Evolutionary conservation across 352 stramenopile genomes (phyloP).

Genomic region (Plasmopara viticola): DNA sequence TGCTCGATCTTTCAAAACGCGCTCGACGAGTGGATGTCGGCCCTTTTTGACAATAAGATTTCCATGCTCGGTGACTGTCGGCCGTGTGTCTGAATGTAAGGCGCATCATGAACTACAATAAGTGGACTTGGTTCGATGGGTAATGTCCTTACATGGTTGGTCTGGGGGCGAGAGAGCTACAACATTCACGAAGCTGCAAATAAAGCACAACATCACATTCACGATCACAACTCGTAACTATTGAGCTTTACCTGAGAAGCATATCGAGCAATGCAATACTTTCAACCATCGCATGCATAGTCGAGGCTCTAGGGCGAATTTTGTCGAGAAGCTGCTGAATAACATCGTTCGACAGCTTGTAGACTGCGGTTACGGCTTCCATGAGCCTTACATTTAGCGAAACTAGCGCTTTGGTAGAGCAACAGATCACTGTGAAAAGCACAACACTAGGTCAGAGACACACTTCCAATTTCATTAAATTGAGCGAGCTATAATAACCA

Average conservation of each 20-base stretch:
- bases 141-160: slow-evolving; percentile 46
- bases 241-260: slow-evolving; percentile 62
- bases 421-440: slow-evolving; percentile 54
- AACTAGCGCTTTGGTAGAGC: slow-evolving; percentile 82
- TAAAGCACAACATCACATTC: not conserved
- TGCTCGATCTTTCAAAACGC: slow-evolving; percentile 45
- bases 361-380: slow-evolving; percentile 79
- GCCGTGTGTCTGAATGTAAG: slow-evolving; percentile 46
- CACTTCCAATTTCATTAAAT: not conserved
- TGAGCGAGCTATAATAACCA: slow-evolving; percentile 22
- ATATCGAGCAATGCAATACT: slow-evolving; percentile 89
- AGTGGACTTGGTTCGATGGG: too few species aligned
- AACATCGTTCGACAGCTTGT: slow-evolving; percentile 84
- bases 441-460: slow-evolving; percentile 10
- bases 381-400: slow-evolving; percentile 78
- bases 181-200: slow-evolving; percentile 80
- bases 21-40: slow-evolving; percentile 72
- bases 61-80: slow-evolving; percentile 55
- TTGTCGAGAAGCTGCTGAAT: slow-evolving; percentile 79
- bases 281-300: slow-evolving; percentile 85
- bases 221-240: not conserved
- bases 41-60: slow-evolving; percentile 79
- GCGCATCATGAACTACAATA: too few species aligned
- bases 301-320: slow-evolving; percentile 61
- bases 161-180: slow-evolving; percentile 69